Percentiles rank a stretch among this genome's conserved stretches.
phyloP scores from a whole-genome alignment of 805 yeast genomes.

The Candida boleticola region DNA sequence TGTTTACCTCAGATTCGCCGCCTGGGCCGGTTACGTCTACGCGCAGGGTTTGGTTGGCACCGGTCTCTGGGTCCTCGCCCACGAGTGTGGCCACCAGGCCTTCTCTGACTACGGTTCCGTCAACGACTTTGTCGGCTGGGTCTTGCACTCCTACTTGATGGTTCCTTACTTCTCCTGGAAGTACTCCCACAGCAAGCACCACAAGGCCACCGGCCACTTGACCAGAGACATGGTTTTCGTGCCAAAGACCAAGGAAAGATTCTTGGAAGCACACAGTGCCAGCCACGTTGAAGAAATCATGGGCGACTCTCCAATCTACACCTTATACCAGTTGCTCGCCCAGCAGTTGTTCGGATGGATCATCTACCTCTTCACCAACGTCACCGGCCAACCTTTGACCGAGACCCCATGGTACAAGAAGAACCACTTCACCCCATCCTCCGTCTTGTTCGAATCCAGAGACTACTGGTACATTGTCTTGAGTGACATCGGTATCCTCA shows the following conservation, averaged over 20 bases:
- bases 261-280: conserved; percentile 34
- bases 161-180: conserved; percentile 92
- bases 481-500: conserved; percentile 68
- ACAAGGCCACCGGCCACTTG: conserved; percentile 84
- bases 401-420: conserved; percentile 44
- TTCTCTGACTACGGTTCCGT: conserved; percentile 70
- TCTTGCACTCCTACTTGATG: conserved; percentile 70
- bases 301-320: conserved; percentile 73
- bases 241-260: conserved; percentile 65
- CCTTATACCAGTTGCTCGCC: conserved; percentile 51
- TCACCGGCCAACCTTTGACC: conserved; percentile 68
- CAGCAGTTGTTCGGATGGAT: conserved; percentile 84
- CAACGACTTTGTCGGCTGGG: conserved; percentile 82
- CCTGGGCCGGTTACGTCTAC: conserved; percentile 58
- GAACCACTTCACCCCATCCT: conserved; percentile 69
- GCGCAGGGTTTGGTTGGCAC: conserved; percentile 67
- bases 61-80: conserved; percentile 84
- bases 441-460: conserved; percentile 71
- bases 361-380: conserved; percentile 63
- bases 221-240: conserved; percentile 83
- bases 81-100: conserved; percentile 90
- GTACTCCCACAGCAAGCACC: conserved; percentile 80
- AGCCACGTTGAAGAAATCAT: conserved; percentile 51
- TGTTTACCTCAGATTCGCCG: conserved; percentile 44
- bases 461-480: conserved; percentile 71